These are phyloP conservation scores for Backusella sp. DNA, from an alignment of 192 early-diverging fungal species.

Conservation along the genomic window DNA sequence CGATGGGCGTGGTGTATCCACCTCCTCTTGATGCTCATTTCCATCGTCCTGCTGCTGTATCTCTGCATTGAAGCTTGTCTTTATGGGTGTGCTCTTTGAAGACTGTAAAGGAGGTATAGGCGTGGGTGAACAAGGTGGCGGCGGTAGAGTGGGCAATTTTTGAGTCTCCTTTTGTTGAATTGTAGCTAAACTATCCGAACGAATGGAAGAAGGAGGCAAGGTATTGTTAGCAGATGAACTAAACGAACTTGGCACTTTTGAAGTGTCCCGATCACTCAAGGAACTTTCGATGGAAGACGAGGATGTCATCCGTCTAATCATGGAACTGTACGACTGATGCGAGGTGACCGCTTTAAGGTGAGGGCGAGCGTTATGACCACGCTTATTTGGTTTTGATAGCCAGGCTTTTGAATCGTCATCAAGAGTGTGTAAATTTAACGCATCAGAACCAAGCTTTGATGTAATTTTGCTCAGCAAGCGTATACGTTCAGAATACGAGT, in stretches of 20 bases:
- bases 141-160: background rate
- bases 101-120: background rate
- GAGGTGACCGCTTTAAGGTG: background rate
- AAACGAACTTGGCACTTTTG: background rate
- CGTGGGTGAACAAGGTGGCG: background rate
- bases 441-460: background rate
- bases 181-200: background rate
- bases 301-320: constrained; percentile 7
- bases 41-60: background rate
- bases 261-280: background rate
- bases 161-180: constrained; percentile 1
- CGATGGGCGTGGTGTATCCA: background rate
- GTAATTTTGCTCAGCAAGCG: constrained; percentile 8
- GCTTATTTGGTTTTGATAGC: background rate
- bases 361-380: background rate
- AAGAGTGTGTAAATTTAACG: background rate
- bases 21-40: background rate
- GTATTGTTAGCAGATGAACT: constrained; percentile 2
- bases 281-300: background rate
- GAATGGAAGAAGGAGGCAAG: background rate
- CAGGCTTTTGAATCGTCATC: constrained; percentile 4
- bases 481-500: constrained; percentile 26
- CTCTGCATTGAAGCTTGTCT: background rate
- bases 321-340: background rate
- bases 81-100: constrained; percentile 13